phyloP scores from a whole-genome alignment of 2,329 filamentous ascomycete species.

The Epichloe typhina region DNA sequence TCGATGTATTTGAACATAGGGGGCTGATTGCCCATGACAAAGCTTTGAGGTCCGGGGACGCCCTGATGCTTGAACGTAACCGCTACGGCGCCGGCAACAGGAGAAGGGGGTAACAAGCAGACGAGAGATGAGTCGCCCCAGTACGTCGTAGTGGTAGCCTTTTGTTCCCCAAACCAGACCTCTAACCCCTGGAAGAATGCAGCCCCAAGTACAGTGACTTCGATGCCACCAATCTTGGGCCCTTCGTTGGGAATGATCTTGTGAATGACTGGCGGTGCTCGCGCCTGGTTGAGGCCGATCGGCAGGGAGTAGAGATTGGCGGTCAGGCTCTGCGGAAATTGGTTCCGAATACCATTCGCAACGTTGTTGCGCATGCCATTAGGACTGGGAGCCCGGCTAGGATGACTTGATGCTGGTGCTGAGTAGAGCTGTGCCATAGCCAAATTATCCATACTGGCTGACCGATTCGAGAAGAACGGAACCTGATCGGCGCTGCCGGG shows the following conservation, averaged over 20 bases:
- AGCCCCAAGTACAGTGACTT: slow-evolving; percentile 73
- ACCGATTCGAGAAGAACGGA: slow-evolving; percentile 42
- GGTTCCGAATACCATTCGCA: slow-evolving; percentile 26
- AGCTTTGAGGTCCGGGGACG: slow-evolving; percentile 22
- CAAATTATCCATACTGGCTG: slow-evolving; percentile 52
- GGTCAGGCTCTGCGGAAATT: slow-evolving; percentile 34
- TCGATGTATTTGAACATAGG: slow-evolving; percentile 61
- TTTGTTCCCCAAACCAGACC: slow-evolving; percentile 65
- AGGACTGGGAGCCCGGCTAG: slow-evolving; percentile 69
- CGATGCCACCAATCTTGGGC: slow-evolving; percentile 69
- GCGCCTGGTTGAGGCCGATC: slow-evolving; percentile 34
- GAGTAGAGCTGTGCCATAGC: slow-evolving; percentile 54
- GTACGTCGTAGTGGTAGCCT: slow-evolving; percentile 59
- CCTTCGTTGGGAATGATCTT: slow-evolving; percentile 77
- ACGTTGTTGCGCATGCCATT: slow-evolving; percentile 36
- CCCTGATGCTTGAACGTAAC: slow-evolving; percentile 54
- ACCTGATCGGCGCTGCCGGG: slow-evolving; percentile 51
- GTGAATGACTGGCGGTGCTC: slow-evolving; percentile 49
- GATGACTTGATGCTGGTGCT: slow-evolving; percentile 56
- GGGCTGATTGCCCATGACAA: slow-evolving; percentile 28
- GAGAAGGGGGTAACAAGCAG: slow-evolving; percentile 61
- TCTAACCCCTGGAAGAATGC: slow-evolving; percentile 66
- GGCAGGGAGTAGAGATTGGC: slow-evolving; percentile 38
- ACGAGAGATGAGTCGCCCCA: slow-evolving; percentile 73
- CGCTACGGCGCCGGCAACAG: slow-evolving; percentile 52